Evolutionary conservation across 139 green algal species (phyloP), one percentile per base, ranked within the genome.

Genomic region (Picochlorum sp.): DNA sequence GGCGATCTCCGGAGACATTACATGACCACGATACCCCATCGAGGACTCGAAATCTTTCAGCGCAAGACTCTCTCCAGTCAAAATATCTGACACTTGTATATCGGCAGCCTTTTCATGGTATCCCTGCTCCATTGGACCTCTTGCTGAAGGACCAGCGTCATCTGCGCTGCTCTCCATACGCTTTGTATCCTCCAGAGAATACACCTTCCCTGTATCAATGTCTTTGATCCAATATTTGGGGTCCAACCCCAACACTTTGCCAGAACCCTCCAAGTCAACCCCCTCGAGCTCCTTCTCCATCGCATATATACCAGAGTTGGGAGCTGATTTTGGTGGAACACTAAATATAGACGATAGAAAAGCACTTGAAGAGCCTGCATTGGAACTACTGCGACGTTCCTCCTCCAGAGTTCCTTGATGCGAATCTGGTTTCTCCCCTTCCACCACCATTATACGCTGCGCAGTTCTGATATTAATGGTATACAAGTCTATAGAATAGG

Each of bases 201-300:
- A 82, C 50, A 81, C 73, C 6, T 45, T 67, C 9, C 72, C 75
- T 3, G 72, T 78, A 61, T 82, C 75, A 23, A 81, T 30, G 66
- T 82, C 67, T 55, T 81, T 82, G 47, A 82, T 81, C 57, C 68
- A 78, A 45, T 70, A 77, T 21, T 65, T 56, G 58, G 60, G 60
- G 45, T 82, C 66, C 18, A 83, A 21, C 3, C 62, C 63, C 45
- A 74, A 79, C 34, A 73, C 52, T 60, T 66, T 49, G 6, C 77
- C 77, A 7, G 67, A 69, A 64, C 77, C 77, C 9, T 82, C 49
- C 28, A 80, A 70, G 16, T 62, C 30, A 18, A 82, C 76, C 14
- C 47, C 66, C 23, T 74, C 79, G 41, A 64, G 63, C 45, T 72
- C 65, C 31, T 57, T 24, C 1, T 66, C 60, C 5, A 78, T 61